Evolutionary conservation across 345 rosid species (phyloP).

Genomic region (Citrus sp.): DNA sequence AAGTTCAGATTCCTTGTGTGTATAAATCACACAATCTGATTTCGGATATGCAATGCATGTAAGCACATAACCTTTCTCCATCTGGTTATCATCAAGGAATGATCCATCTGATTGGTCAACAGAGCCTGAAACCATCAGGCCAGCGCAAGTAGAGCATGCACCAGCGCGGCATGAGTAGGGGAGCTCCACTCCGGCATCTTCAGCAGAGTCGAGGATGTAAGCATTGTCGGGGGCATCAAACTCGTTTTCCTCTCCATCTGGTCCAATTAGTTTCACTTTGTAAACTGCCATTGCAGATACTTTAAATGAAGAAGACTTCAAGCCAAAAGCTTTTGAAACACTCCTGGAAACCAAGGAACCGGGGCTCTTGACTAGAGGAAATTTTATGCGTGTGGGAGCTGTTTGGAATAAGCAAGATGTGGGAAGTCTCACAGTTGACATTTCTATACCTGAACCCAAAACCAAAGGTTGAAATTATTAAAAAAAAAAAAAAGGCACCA

Average conservation of each 20-base stretch:
- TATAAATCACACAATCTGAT: slow-evolving; percentile 50
- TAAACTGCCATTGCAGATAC: slow-evolving; percentile 37
- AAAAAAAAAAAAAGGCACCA: not conserved
- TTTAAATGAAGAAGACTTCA: slow-evolving; percentile 39
- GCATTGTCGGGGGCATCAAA: slow-evolving; percentile 47
- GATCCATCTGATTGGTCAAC: slow-evolving; percentile 63
- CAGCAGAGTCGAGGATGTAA: slow-evolving; percentile 56
- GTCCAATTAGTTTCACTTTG: slow-evolving; percentile 49
- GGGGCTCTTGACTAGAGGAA: slow-evolving; percentile 17
- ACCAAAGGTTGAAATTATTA: not conserved
- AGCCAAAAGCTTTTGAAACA: slow-evolving; percentile 28
- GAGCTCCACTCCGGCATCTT: slow-evolving; percentile 47
- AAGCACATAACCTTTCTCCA: slow-evolving; percentile 43
- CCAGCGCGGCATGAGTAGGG: slow-evolving; percentile 67
- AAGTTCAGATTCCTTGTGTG: slow-evolving; percentile 53
- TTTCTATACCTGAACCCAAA: slow-evolving; percentile 20
- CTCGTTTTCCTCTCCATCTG: slow-evolving; percentile 43
- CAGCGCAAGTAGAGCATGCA: slow-evolving; percentile 56
- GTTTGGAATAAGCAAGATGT: slow-evolving; percentile 22
- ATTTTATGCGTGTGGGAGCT: slow-evolving; percentile 12
- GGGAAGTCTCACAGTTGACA: slow-evolving; percentile 37
- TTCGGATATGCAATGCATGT: slow-evolving; percentile 53
- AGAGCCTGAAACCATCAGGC: slow-evolving; percentile 39
- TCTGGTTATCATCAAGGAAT: slow-evolving; percentile 51
- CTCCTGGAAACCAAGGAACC: slow-evolving; percentile 26